Evolutionary conservation across 2,329 filamentous ascomycete genomes (phyloP).

Genomic region (Exophiala spinifera): DNA sequence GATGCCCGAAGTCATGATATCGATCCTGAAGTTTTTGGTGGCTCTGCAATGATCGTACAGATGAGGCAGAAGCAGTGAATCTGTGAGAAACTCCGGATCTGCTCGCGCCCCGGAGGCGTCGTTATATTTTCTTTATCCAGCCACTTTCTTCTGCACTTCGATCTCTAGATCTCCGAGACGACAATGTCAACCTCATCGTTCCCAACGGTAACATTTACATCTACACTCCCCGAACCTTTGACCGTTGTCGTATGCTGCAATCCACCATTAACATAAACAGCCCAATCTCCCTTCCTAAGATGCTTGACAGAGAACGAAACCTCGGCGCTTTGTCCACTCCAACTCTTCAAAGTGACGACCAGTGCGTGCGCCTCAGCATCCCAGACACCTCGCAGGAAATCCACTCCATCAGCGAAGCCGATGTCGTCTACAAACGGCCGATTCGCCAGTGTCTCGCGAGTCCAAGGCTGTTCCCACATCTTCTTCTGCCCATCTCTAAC

Average conservation of each 20-base stretch:
- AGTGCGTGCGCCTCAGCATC: constrained; percentile 9
- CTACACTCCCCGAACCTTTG: constrained; percentile 1
- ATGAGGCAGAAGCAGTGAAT: too few species aligned
- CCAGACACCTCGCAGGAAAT: constrained; percentile 20
- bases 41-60: too few species aligned
- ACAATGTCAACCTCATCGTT: constrained; percentile 9
- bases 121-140: too few species aligned
- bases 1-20: too few species aligned
- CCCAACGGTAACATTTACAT: background rate
- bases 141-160: too few species aligned
- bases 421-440: constrained; percentile 18
- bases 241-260: constrained; percentile 1
- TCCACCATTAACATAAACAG: constrained; percentile 12
- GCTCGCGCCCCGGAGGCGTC: too few species aligned
- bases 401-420: constrained; percentile 13
- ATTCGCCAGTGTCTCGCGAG: constrained; percentile 1
- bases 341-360: constrained; percentile 16
- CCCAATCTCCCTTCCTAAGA: constrained; percentile 7
- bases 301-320: constrained; percentile 8
- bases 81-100: too few species aligned
- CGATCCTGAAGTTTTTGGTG: too few species aligned
- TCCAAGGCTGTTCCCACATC: constrained; percentile 23
- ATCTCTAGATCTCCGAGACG: background rate
- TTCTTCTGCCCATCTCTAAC: constrained; percentile 18
- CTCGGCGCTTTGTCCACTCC: constrained; percentile 7